Conservation (phyloP, 179 eudicot species). For the Patellifolia procumbens region DNA sequence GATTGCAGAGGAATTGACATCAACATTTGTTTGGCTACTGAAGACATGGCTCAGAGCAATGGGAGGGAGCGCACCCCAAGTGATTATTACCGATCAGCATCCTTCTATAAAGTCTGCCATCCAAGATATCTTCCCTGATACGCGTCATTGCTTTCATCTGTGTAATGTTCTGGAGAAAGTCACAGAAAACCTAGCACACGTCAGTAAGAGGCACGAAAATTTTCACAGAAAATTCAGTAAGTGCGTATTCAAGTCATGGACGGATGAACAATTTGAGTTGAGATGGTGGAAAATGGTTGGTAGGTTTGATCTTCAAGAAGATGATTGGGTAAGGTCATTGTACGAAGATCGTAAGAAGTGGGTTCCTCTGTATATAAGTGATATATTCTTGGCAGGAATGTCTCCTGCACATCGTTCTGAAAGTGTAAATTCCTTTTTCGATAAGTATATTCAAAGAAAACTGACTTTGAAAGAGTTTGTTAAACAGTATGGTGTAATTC, state of each 20-base stretch:
- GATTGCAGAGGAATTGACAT: slow-evolving; percentile 41
- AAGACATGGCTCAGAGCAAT: slow-evolving; percentile 55
- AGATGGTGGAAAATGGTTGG: slow-evolving; percentile 51
- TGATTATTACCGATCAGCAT: slow-evolving; percentile 43
- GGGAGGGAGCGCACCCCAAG: slow-evolving; percentile 45
- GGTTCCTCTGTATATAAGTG: slow-evolving; percentile 41
- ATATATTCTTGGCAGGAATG: slow-evolving; percentile 49
- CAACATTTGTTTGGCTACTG: slow-evolving; percentile 45
- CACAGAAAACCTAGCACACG: slow-evolving; percentile 36
- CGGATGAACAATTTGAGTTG: slow-evolving; percentile 44
- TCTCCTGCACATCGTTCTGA: slow-evolving; percentile 42
- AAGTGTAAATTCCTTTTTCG: slow-evolving; percentile 46
- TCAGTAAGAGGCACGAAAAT: slow-evolving; percentile 34
- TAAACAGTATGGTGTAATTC: slow-evolving; percentile 45
- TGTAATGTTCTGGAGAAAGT: slow-evolving; percentile 45
- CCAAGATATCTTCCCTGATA: slow-evolving; percentile 39
- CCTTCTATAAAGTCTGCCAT: slow-evolving; percentile 39
- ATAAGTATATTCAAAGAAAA: slow-evolving; percentile 49
- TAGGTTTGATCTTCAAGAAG: slow-evolving; percentile 48
- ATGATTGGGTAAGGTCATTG: slow-evolving; percentile 48
- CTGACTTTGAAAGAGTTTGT: slow-evolving; percentile 47
- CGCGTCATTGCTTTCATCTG: slow-evolving; percentile 43
- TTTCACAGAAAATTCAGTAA: slow-evolving; percentile 40
- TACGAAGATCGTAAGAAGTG: slow-evolving; percentile 50
- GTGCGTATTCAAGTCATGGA: slow-evolving; percentile 48